phyloP scores from a whole-genome alignment of 1,284 basidiomycete genomes.

The Trichosporon faecale region DNA sequence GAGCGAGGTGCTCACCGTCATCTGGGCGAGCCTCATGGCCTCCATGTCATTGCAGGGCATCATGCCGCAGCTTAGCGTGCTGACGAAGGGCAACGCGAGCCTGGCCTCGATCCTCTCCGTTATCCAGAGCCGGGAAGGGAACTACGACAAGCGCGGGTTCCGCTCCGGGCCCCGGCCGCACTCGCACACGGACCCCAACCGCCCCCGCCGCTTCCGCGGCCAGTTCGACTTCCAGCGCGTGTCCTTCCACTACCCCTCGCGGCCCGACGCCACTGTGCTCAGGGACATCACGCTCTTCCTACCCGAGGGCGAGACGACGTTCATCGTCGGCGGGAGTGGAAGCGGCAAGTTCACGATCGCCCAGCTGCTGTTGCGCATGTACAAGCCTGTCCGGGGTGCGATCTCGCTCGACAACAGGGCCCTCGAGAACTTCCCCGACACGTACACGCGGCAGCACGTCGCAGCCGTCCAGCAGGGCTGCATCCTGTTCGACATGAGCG shows the following conservation, averaged over 20 bases:
- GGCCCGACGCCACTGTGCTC: constrained; percentile 55
- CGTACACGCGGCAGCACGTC: constrained; percentile 69
- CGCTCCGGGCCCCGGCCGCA: background rate
- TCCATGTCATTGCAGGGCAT: constrained; percentile 80
- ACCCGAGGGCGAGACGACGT: constrained; percentile 80
- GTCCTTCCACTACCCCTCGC: constrained; percentile 82
- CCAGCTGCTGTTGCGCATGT: constrained; percentile 75
- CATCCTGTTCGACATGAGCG: constrained; percentile 73
- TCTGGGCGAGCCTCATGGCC: constrained; percentile 92
- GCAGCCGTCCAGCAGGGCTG: constrained; percentile 73
- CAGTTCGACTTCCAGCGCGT: constrained; percentile 75
- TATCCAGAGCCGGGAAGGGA: constrained; percentile 40
- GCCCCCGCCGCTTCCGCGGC: constrained; percentile 61
- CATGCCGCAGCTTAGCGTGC: constrained; percentile 68
- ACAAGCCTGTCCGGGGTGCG: constrained; percentile 61
- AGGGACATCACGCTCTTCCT: constrained; percentile 60
- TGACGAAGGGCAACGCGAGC: constrained; percentile 82
- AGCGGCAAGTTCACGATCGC: constrained; percentile 92
- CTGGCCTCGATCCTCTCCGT: constrained; percentile 69
- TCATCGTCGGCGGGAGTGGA: constrained; percentile 86
- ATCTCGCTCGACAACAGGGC: constrained; percentile 82
- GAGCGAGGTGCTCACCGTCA: constrained; percentile 87
- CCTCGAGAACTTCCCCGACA: constrained; percentile 68
- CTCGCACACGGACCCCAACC: background rate
- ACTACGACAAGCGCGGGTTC: background rate